These are phyloP conservation scores for Fraxinus velutina DNA, from an alignment of 305 asterid genomes.

Conservation along the genomic window DNA sequence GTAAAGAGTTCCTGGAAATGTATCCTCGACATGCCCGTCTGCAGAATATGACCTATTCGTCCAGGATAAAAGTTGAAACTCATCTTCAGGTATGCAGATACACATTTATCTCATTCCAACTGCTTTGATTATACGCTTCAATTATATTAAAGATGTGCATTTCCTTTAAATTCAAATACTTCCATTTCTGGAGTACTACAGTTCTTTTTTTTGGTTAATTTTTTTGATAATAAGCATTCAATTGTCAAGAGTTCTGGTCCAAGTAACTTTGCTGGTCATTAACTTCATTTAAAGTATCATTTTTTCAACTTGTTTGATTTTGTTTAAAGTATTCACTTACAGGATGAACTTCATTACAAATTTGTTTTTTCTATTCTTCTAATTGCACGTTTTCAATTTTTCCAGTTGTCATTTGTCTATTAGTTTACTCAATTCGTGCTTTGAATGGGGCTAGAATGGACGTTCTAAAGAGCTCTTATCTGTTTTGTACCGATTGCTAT, in stretches of 20 bases:
- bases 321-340: background rate
- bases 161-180: background rate
- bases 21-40: slow-evolving; percentile 88
- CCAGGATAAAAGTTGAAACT: slow-evolving; percentile 61
- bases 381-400: background rate
- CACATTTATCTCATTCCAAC: background rate
- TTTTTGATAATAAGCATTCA: background rate
- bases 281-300: background rate
- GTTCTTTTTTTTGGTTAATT: background rate
- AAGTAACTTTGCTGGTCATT: background rate
- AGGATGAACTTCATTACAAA: background rate
- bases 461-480: background rate
- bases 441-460: background rate
- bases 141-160: slow-evolving; percentile 7
- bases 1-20: slow-evolving; percentile 43
- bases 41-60: slow-evolving; percentile 83
- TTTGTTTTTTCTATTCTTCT: background rate
- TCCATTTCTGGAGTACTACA: slow-evolving; percentile 2
- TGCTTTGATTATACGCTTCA: slow-evolving; percentile 1
- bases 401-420: background rate
- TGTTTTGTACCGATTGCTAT: background rate
- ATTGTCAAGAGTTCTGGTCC: background rate
- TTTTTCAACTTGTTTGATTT: background rate
- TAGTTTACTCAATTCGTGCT: background rate
- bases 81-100: slow-evolving; percentile 51